Base-by-base conservation (phyloP, 75 land plant species). In the Picea sitchensis region DNA sequence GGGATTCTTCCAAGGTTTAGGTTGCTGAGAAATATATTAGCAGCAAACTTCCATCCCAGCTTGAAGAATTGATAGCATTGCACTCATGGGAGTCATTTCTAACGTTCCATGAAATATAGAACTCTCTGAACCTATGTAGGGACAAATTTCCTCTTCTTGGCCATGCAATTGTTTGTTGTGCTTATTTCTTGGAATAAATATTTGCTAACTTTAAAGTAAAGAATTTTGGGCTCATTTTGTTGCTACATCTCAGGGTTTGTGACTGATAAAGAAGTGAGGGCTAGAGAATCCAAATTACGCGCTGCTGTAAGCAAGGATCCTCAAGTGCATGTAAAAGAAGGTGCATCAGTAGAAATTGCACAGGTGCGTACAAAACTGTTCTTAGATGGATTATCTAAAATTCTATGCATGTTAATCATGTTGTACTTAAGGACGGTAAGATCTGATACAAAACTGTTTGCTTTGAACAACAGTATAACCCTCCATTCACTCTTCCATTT, bases 401-500 rank as follows among this genome's bases (percentile, higher is more conserved):
- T 56, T 75, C 32, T 57, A 58, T 61, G 14, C 34, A 3, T 77
- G 58, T 26, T 34, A 0, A 77, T 58, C 41, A 57, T 57, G 31
- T 15, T 57, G 0, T 44, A 44, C 58, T 60, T 51, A 61, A 36
- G 54, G 12, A 14, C 4, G 47, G 54, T 60, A 30, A 51, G 80
- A n/a, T 34, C 69, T 58, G 36, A 76, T 56, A 67, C 20, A 30
- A 41, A 36, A 47, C 59, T 76, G 5, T 79, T 60, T 64, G 31
- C 72, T 18, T 79, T 68, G 31, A 41, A 20, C n/a, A 36, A 14
- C 94, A 95, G 98, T 95, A 80, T 83, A 95, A 93, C 87, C 98
- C 98, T 59, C 98, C 98, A 54, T 95, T 95, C 77, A 95, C 98
- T 3, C 92, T 85, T 58, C 98, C 98, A 64, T 93, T 95, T 51